A percentile compares a stretch with the other conserved stretches of the same genome.
Conservation (phyloP, 345 rosid species). For the Acer negundo region DNA sequence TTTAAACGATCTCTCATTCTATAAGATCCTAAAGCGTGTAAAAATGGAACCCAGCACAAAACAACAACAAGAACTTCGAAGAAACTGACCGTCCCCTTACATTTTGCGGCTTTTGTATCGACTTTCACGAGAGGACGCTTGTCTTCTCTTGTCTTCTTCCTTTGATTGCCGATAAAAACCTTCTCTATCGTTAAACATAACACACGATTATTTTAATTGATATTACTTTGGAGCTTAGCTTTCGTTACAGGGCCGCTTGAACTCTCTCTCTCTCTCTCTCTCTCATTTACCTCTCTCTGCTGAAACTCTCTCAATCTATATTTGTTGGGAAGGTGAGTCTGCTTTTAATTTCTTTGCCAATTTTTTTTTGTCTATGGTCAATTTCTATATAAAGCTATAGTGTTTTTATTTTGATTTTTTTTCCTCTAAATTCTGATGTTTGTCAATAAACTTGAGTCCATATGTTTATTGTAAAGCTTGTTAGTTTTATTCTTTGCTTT, state of each 20-base stretch:
- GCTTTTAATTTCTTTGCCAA: not conserved
- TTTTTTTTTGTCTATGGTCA: not conserved
- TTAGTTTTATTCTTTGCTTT: not conserved
- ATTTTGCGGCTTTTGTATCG: constrained; percentile 6
- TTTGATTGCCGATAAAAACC: not conserved
- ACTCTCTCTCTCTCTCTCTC: not conserved
- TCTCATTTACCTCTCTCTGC: not conserved
- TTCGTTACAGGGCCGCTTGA: constrained; percentile 23
- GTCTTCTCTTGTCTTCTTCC: not conserved
- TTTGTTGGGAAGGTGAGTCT: constrained; percentile 14
- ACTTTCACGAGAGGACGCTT: constrained; percentile 19
- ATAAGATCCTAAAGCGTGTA: not conserved
- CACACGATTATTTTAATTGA: constrained; percentile 5
- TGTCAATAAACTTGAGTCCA: not conserved
- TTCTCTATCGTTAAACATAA: not conserved
- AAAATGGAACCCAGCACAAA: not conserved
- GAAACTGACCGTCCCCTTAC: constrained; percentile 24
- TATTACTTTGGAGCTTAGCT: constrained; percentile 6
- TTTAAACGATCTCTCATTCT: no score
- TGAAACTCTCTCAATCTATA: not conserved
- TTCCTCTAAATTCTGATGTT: not conserved
- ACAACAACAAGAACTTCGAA: constrained; percentile 5
- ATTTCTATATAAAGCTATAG: not conserved
- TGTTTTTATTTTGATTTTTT: not conserved
- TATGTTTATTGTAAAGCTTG: not conserved